phyloP scores from a whole-genome alignment of 331 rosid genomes.

The Dryas integrifolia region DNA sequence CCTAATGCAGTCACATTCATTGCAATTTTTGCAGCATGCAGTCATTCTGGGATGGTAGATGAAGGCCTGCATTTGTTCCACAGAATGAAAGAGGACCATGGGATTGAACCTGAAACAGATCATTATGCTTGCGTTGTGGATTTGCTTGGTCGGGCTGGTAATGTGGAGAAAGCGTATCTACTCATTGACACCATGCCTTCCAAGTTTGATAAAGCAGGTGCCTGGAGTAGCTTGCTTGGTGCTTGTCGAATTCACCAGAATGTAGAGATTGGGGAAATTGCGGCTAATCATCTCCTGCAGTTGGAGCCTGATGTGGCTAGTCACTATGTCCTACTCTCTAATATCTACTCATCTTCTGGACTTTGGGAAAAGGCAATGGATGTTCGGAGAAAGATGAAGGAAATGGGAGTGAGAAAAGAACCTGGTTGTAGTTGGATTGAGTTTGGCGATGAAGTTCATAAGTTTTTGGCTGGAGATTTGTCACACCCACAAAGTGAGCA shows the following conservation, averaged over 20 bases:
- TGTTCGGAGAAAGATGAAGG: constrained; percentile 62
- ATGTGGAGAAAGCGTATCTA: constrained; percentile 55
- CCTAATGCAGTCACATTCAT: constrained; percentile 78
- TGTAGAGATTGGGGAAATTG: constrained; percentile 65
- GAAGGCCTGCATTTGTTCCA: constrained; percentile 66
- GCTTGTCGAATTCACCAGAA: constrained; percentile 55
- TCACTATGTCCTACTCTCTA: constrained; percentile 73
- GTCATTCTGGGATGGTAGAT: constrained; percentile 73
- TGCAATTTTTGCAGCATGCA: constrained; percentile 72
- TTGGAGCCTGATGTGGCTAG: constrained; percentile 77
- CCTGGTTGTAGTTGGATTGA: constrained; percentile 94
- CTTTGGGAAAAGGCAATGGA: constrained; percentile 69
- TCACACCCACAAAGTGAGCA: constrained; percentile 66
- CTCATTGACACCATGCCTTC: constrained; percentile 62
- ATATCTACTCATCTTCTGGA: constrained; percentile 72
- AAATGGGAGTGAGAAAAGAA: constrained; percentile 73
- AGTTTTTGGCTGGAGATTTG: constrained; percentile 67
- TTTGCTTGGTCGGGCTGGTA: constrained; percentile 81
- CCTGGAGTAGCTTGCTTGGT: constrained; percentile 86
- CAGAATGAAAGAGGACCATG: constrained; percentile 54
- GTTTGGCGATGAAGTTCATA: constrained; percentile 67
- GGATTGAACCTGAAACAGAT: constrained; percentile 60
- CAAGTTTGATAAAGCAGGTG: constrained; percentile 47
- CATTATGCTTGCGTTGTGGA: constrained; percentile 88
- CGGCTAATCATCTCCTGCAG: constrained; percentile 51